These are phyloP conservation scores for Lactifluus pinguis DNA, from an alignment of 768 basidiomycete genomes.

Conservation along the genomic window DNA sequence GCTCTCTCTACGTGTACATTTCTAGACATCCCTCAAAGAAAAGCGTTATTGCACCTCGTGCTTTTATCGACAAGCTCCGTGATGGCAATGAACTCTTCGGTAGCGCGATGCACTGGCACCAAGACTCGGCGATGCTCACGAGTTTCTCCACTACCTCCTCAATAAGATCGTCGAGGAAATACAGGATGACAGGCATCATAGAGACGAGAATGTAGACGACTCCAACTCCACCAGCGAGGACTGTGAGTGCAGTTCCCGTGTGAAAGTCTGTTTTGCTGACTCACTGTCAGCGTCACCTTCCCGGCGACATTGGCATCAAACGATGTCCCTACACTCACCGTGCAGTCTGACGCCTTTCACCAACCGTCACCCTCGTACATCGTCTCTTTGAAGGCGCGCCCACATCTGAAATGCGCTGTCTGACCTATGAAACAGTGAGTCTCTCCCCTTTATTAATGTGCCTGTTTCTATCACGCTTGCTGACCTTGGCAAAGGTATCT, in stretches of 20 bases:
- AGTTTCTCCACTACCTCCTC: slow-evolving; percentile 90
- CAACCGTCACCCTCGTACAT: slow-evolving; percentile 70
- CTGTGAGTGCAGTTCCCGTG: slow-evolving; percentile 38
- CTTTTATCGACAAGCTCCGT: slow-evolving; percentile 90
- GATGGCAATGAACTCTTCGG: slow-evolving; percentile 88
- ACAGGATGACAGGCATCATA: slow-evolving; percentile 51
- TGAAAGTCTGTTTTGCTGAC: background rate
- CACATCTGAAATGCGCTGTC: slow-evolving; percentile 94
- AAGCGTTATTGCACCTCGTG: slow-evolving; percentile 82
- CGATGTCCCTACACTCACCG: slow-evolving; percentile 28
- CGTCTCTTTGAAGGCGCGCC: slow-evolving; percentile 86
- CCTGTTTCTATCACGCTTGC: background rate
- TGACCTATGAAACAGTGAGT: slow-evolving; percentile 91
- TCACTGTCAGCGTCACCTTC: slow-evolving; percentile 47
- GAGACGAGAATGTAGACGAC: slow-evolving; percentile 10
- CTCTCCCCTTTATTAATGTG: background rate
- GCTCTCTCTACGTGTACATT: slow-evolving; percentile 82
- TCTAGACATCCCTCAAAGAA: slow-evolving; percentile 65
- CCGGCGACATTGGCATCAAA: slow-evolving; percentile 44
- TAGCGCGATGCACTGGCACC: slow-evolving; percentile 86
- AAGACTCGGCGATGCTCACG: slow-evolving; percentile 99
- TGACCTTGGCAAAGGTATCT: slow-evolving; percentile 18
- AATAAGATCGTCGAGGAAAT: slow-evolving; percentile 93
- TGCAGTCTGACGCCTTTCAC: slow-evolving; percentile 34
- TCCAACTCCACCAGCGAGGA: slow-evolving; percentile 42